Evolutionary conservation across 108 stramenopile genomes (phyloP).

Genomic region (Hondaea fermentalgiana): DNA sequence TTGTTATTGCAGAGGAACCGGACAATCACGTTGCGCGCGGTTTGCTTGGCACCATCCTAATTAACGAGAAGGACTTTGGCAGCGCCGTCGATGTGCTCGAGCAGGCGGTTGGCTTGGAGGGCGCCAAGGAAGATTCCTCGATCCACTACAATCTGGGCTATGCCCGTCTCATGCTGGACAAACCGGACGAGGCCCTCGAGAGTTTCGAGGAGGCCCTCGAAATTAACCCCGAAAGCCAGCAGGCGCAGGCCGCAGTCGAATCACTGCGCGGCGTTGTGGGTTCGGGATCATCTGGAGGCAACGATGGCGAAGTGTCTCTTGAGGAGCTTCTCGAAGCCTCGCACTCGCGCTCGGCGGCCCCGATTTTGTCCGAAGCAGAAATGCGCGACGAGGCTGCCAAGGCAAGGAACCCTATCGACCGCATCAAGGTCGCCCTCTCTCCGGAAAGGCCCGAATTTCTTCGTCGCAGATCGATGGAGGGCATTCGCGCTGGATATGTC

Average conservation of each 20-base stretch:
- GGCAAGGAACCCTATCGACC: background rate
- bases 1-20: background rate
- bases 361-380: background rate
- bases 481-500: background rate
- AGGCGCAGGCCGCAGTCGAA: background rate
- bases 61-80: background rate
- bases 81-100: background rate
- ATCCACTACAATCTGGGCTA: constrained; percentile 9
- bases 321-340: background rate
- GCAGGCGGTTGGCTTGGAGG: background rate
- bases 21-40: constrained; percentile 2
- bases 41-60: background rate
- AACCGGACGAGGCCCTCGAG: background rate
- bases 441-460: background rate
- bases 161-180: constrained; percentile 3
- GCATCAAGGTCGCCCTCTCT: background rate
- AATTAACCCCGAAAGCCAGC: background rate
- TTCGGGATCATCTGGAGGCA: background rate
- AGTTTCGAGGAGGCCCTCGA: background rate
- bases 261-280: background rate
- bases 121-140: background rate
- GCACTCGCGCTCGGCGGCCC: background rate
- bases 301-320: background rate
- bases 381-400: background rate
- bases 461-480: background rate